phyloP scores from a whole-genome alignment of 345 rosid genomes.

The Rhizophora apiculata region DNA sequence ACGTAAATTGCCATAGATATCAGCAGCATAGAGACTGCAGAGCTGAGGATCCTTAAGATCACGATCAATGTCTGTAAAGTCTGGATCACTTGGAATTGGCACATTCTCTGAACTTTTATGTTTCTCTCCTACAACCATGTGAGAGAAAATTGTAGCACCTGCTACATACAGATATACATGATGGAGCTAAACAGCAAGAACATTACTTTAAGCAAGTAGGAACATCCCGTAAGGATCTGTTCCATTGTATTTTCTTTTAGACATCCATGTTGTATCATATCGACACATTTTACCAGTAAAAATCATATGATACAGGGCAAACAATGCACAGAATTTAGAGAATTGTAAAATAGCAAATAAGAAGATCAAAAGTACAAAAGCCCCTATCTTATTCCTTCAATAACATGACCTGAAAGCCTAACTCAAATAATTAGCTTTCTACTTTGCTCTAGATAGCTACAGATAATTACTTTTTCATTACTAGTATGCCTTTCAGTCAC shows the following conservation, averaged over 20 bases:
- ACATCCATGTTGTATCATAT: too few species aligned
- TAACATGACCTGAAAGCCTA: too few species aligned
- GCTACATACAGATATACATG: conserved; percentile 6
- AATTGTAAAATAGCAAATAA: too few species aligned
- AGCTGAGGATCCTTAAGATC: conserved; percentile 61
- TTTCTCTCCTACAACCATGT: conserved; percentile 40
- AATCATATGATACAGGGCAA: too few species aligned
- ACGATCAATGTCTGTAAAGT: conserved; percentile 57
- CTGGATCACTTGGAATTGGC: conserved; percentile 30
- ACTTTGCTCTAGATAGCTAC: too few species aligned
- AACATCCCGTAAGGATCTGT: neutral
- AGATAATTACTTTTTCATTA: too few species aligned
- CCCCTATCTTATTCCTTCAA: too few species aligned
- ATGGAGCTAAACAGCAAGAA: neutral
- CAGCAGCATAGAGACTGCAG: conserved; percentile 74
- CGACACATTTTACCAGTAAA: too few species aligned
- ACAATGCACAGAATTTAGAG: too few species aligned
- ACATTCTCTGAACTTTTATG: conserved; percentile 26
- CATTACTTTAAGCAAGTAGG: neutral
- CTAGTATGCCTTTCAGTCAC: too few species aligned
- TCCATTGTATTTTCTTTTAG: neutral
- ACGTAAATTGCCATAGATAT: conserved; percentile 60
- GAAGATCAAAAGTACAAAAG: too few species aligned
- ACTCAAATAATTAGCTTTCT: too few species aligned
- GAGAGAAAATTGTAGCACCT: conserved; percentile 13